phyloP scores from a whole-genome alignment of 768 basidiomycete species.

The Hemileccinum rubropunctum region DNA sequence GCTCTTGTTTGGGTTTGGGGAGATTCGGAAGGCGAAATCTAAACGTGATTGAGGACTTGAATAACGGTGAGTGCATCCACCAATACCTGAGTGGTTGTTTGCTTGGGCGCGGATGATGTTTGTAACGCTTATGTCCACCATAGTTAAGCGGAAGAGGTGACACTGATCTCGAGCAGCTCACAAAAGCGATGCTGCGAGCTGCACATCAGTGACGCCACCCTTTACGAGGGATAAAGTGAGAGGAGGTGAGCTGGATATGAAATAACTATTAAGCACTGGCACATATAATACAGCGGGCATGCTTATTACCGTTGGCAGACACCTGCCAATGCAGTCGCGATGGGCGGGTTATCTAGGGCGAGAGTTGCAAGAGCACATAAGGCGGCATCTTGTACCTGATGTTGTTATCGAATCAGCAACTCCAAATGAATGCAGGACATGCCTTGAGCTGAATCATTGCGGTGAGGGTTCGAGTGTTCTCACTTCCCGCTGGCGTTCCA shows the following conservation, averaged over 20 bases:
- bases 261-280: conserved; percentile 9
- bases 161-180: conserved; percentile 36
- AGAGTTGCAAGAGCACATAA: conserved; percentile 61
- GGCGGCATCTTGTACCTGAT: conserved; percentile 63
- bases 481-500: too few relatives aligned
- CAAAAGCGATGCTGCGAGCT: conserved; percentile 72
- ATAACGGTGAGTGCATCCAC: conserved; percentile 58
- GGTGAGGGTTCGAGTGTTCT: conserved; percentile 47
- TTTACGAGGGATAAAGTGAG: conserved; percentile 49
- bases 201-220: conserved; percentile 57
- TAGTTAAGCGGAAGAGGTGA: too few relatives aligned
- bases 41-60: conserved; percentile 64
- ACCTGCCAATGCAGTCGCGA: conserved; percentile 51
- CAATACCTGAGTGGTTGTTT: too few relatives aligned
- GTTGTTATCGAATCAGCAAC: not conserved
- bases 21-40: too few relatives aligned
- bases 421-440: not conserved
- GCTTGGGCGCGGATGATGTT: too few relatives aligned
- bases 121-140: too few relatives aligned
- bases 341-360: too few relatives aligned
- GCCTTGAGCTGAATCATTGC: conserved; percentile 54
- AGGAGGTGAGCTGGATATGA: conserved; percentile 9
- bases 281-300: conserved; percentile 20
- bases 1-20: too few relatives aligned
- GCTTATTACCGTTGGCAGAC: conserved; percentile 37